A percentile compares a stretch with the other conserved stretches of the same genome.
Evolutionary conservation across 768 basidiomycete genomes (phyloP).

Genomic region (Termitomyces sp.): DNA sequence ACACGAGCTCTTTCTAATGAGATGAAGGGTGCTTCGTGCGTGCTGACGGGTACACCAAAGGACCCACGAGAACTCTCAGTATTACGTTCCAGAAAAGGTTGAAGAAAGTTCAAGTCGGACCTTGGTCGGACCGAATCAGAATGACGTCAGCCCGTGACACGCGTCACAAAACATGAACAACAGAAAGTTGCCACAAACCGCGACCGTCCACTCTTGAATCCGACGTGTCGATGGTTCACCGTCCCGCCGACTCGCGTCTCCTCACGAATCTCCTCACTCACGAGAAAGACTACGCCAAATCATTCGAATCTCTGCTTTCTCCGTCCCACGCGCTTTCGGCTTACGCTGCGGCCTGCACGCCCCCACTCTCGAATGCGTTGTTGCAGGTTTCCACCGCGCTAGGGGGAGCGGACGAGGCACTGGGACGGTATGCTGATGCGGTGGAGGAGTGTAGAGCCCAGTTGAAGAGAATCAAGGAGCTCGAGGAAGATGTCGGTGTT

Average conservation of each 20-base stretch:
- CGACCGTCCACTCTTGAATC: background rate
- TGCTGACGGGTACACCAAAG: no score
- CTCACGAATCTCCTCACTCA: constrained; percentile 63
- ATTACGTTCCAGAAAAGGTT: no score
- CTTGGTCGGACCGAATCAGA: no score
- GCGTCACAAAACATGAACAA: background rate
- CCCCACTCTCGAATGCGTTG: constrained; percentile 52
- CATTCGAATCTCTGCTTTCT: constrained; percentile 56
- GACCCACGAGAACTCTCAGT: no score
- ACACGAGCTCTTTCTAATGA: no score
- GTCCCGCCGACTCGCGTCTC: constrained; percentile 63
- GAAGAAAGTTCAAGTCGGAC: no score
- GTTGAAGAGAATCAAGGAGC: constrained; percentile 55
- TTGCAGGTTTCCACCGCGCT: constrained; percentile 52
- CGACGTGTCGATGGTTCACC: constrained; percentile 17
- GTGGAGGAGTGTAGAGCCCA: constrained; percentile 68
- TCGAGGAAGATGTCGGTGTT: constrained; percentile 73
- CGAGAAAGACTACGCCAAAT: constrained; percentile 72
- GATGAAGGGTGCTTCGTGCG: no score
- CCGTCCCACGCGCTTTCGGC: constrained; percentile 66
- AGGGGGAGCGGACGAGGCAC: constrained; percentile 65
- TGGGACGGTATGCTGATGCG: constrained; percentile 55
- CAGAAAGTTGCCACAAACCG: no score
- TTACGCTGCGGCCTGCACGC: constrained; percentile 67
- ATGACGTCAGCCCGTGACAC: no score